These are phyloP conservation scores for Setaria italica DNA, from an alignment of 202 grass and related monocot genomes.

Conservation along the genomic window DNA sequence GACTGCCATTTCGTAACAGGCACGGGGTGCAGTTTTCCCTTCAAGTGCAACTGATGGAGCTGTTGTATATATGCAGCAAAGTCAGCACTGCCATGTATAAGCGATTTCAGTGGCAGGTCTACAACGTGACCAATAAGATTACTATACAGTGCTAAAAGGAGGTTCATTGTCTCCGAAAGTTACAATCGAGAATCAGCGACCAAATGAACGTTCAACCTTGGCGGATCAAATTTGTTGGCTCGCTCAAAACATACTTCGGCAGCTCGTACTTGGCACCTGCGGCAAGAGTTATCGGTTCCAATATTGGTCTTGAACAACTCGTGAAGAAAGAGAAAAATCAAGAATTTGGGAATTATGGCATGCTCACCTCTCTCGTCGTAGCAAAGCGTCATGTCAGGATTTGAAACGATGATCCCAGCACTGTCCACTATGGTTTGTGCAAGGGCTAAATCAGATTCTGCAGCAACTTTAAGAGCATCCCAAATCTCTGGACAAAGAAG, in stretches of 20 bases:
- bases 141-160: conserved; percentile 15
- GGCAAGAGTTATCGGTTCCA: not conserved
- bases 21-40: not conserved
- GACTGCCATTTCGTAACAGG: not conserved
- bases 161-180: conserved; percentile 4
- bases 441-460: conserved; percentile 81
- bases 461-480: conserved; percentile 84
- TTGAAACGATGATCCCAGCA: conserved; percentile 85
- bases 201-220: conserved; percentile 52
- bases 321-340: not conserved
- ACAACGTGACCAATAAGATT: not conserved
- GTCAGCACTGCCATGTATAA: not conserved
- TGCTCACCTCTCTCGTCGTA: conserved; percentile 84
- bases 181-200: conserved; percentile 14
- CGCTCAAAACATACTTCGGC: conserved; percentile 83
- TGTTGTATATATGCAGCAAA: not conserved
- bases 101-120: conserved; percentile 7
- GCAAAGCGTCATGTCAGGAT: conserved; percentile 77
- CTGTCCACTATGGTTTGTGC: conserved; percentile 91
- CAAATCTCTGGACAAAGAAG: conserved; percentile 76
- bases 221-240: conserved; percentile 79
- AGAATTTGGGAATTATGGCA: not conserved
- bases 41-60: not conserved
- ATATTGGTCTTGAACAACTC: not conserved
- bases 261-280: conserved; percentile 94